These are phyloP conservation scores for Phytopythium kandeliae DNA, from an alignment of 352 stramenopile genomes.

Conservation along the genomic window DNA sequence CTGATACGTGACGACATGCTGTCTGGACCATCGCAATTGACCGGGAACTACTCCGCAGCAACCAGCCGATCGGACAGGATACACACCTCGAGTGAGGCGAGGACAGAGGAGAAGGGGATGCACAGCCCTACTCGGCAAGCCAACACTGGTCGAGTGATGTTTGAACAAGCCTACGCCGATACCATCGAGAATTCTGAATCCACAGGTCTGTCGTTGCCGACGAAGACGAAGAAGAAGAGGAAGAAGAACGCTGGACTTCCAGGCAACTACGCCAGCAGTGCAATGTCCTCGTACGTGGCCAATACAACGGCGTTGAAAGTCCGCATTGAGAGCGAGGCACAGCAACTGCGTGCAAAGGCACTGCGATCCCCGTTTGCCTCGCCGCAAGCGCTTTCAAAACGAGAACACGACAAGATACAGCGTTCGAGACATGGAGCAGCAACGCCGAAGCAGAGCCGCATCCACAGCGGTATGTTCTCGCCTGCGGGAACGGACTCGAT, in stretches of 20 bases:
- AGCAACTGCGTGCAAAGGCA: slow-evolving; percentile 27
- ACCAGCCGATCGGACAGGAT: slow-evolving; percentile 22
- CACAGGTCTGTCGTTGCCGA: no score
- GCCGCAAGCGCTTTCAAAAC: slow-evolving; percentile 19
- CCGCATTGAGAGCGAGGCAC: slow-evolving; percentile 32
- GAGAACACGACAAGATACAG: slow-evolving; percentile 18
- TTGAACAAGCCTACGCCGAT: slow-evolving; percentile 9
- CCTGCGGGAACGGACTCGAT: slow-evolving; percentile 31
- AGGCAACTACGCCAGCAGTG: background rate
- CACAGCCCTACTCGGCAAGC: background rate
- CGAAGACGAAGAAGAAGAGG: slow-evolving; percentile 29
- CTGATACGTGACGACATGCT: slow-evolving; percentile 19
- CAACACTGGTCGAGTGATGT: slow-evolving; percentile 8
- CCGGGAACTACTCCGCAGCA: background rate
- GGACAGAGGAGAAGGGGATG: background rate
- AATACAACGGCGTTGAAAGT: slow-evolving; percentile 26
- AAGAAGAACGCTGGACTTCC: slow-evolving; percentile 7
- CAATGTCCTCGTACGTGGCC: background rate
- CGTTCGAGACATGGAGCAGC: slow-evolving; percentile 15
- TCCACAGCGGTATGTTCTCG: slow-evolving; percentile 4
- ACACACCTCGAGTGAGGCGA: background rate
- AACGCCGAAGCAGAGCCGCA: slow-evolving; percentile 14
- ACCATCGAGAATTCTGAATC: no score
- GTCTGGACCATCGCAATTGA: slow-evolving; percentile 2
- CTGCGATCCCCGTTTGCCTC: slow-evolving; percentile 19